Percentiles rank a stretch among this genome's conserved stretches.
Evolutionary conservation across 768 basidiomycete species (phyloP).

Genomic region (Boletus coccyginus): DNA sequence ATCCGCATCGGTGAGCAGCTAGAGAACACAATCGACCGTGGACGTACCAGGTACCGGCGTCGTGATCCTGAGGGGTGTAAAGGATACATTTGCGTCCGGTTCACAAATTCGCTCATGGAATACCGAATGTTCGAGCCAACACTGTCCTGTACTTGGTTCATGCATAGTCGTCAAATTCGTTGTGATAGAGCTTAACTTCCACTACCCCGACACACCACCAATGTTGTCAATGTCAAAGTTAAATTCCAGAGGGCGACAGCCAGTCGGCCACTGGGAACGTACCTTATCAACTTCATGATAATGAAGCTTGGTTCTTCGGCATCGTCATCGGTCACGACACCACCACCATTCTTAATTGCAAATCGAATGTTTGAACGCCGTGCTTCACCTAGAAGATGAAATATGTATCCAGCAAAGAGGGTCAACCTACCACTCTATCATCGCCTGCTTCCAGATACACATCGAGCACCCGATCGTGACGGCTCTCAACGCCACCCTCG

Average conservation of each 20-base stretch:
- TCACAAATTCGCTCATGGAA: conserved; percentile 70
- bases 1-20: not conserved
- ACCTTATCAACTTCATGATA: conserved; percentile 76
- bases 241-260: not conserved
- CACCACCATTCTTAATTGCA: conserved; percentile 64
- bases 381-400: conserved; percentile 69
- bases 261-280: not conserved
- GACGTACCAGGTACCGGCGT: conserved; percentile 58
- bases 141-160: conserved; percentile 71
- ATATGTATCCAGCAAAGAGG: conserved; percentile 55
- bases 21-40: not conserved
- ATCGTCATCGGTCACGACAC: conserved; percentile 41
- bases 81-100: conserved; percentile 66
- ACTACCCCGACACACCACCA: conserved; percentile 36
- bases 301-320: conserved; percentile 59
- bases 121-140: conserved; percentile 89
- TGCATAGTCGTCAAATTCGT: conserved; percentile 47
- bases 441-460: no score
- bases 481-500: no score
- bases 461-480: no score
- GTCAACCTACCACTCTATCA: not conserved
- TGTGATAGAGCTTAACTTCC: conserved; percentile 63
- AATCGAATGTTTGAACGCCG: conserved; percentile 50
- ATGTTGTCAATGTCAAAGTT: not conserved
- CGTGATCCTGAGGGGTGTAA: conserved; percentile 57